Evolutionary conservation across 768 basidiomycete genomes (phyloP).

Genomic region (Hericium coralloides): DNA sequence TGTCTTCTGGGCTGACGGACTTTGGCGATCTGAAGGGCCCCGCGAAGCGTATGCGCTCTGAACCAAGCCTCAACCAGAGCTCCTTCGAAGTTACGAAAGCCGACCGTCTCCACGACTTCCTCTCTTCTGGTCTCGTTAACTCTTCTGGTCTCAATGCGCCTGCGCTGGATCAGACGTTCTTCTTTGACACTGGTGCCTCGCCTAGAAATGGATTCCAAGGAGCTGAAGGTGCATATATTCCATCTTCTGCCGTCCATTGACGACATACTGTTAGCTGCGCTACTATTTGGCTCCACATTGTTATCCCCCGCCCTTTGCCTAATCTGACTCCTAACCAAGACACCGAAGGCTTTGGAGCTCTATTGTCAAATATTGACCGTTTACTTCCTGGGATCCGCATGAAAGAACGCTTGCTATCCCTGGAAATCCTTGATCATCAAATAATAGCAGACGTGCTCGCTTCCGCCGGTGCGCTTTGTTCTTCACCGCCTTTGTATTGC

Average conservation of each 20-base stretch:
- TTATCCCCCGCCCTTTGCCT: neutral
- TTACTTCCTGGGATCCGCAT: neutral
- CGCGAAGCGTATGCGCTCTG: slow-evolving; percentile 36
- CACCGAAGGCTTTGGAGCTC: neutral
- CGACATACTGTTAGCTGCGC: no score
- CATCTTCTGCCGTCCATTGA: neutral
- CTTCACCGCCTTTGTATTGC: neutral
- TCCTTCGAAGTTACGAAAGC: slow-evolving; percentile 20
- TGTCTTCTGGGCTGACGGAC: slow-evolving; percentile 14
- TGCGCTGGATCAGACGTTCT: neutral
- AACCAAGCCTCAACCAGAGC: slow-evolving; percentile 28
- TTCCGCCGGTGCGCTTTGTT: neutral
- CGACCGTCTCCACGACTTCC: slow-evolving; percentile 14
- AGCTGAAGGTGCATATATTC: neutral
- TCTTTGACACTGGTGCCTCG: neutral
- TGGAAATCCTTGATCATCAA: neutral
- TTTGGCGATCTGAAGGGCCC: slow-evolving; percentile 37
- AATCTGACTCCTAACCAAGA: neutral
- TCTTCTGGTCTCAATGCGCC: neutral
- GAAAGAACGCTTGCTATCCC: neutral
- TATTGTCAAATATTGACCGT: neutral
- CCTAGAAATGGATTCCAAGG: neutral
- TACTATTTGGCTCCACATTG: neutral
- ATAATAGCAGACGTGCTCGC: neutral
- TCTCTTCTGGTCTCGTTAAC: neutral